These are phyloP conservation scores for Malassezia pachydermatis DNA, from an alignment of 1,284 basidiomycete genomes.

Conservation along the genomic window DNA sequence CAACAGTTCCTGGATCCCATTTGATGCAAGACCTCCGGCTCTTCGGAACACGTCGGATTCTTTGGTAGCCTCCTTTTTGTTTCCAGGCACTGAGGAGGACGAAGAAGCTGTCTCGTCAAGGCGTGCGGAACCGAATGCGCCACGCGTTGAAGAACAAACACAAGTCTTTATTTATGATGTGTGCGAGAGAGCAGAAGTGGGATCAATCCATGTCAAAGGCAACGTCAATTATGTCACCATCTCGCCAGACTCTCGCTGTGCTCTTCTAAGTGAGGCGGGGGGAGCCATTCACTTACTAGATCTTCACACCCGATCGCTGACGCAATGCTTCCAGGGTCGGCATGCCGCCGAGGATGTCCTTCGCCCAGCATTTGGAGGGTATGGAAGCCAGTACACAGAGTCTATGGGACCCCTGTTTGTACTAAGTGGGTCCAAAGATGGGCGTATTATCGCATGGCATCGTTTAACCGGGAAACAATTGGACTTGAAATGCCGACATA, in stretches of 20 bases:
- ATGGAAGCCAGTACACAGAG: constrained; percentile 63
- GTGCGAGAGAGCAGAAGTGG: too few relatives aligned
- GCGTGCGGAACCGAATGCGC: too few relatives aligned
- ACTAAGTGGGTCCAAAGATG: constrained; percentile 75
- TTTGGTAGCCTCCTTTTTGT: too few relatives aligned
- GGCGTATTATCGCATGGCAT: constrained; percentile 87
- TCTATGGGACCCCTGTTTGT: constrained; percentile 50
- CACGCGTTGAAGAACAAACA: too few relatives aligned
- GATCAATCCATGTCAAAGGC: constrained; percentile 52
- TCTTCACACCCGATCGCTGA: constrained; percentile 57
- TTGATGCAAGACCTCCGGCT: too few relatives aligned
- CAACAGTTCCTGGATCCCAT: too few relatives aligned
- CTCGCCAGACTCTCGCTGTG: constrained; percentile 73
- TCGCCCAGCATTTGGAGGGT: constrained; percentile 85
- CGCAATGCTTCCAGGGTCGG: constrained; percentile 50
- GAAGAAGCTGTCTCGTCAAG: too few relatives aligned
- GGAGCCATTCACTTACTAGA: constrained; percentile 85
- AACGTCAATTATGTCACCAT: constrained; percentile 62
- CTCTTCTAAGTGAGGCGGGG: constrained; percentile 57
- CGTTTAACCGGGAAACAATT: constrained; percentile 70
- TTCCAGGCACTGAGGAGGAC: too few relatives aligned
- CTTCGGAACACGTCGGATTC: too few relatives aligned
- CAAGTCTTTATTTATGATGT: too few relatives aligned
- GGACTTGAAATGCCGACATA: constrained; percentile 74
- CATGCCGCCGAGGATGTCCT: constrained; percentile 59